Evolutionary conservation across 2,329 filamentous ascomycete genomes (phyloP), one percentile per base, ranked within the genome.

Genomic region (Diaporthe citriasiana): DNA sequence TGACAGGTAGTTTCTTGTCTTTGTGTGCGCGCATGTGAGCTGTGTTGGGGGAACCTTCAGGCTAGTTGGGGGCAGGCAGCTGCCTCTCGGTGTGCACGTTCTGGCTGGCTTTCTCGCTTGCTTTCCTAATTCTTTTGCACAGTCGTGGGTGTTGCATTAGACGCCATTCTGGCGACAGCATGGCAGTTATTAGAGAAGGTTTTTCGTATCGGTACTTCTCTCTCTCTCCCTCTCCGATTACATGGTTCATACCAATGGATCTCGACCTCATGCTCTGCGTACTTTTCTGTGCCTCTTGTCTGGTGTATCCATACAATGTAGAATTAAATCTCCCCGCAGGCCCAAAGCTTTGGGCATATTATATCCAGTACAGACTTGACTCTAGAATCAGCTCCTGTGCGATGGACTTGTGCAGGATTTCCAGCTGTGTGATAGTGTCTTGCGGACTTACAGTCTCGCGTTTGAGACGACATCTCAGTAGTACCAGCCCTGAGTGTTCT

Each of bases 1-100:
- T 80, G 94, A 93, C 80, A 90, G 92, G 81, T 53, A 35, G 47
- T 50, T 6, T 42, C 6, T 6, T 38, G 35, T 22, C 19, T 50
- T 50, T 10, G n/a, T 25, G 47, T n/a, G 53, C 7, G n/a, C 8
- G 45, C 10, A 8, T 55, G 19, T 45, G 25, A 57, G 50, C 12
- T 53, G 50, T 45, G 9, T 30, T 22, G 45, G 45, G 38, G 17
- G n/a, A 35, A 8, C 30, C 13, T n/a, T 10, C 22, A 25, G 60
- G 27, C 25, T 30, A 42, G 15, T 22, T 30, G 25, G 27, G 22
- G 22, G 53, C 12, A 47, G 40, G 60, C 42, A 45, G 45, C n/a
- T 27, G 33, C 30, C 50, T 15, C 40, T 63, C 17, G 42, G 42
- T 63, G n/a, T 40, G 45, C 27, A 33, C 35, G 22, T 71, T 60